Conservation (phyloP, 2,329 filamentous ascomycete genomes). For the Talaromyces verruculosus region DNA sequence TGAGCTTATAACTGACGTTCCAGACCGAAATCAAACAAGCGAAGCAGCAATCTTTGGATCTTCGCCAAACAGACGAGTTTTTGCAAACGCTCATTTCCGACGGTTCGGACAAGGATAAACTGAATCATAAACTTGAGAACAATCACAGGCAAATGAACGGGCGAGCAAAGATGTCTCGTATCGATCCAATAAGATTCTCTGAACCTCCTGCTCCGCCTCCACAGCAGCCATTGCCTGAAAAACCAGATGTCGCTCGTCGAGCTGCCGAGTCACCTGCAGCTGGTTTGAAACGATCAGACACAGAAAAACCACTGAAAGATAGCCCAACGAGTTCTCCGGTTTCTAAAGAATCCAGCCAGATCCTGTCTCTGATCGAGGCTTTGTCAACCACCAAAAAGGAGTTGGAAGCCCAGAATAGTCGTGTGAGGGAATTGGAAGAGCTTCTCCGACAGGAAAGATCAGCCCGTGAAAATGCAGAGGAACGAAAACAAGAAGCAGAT, state of each 20-base stretch:
- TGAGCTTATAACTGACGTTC: conserved; percentile 1
- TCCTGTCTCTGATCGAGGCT: conserved; percentile 80
- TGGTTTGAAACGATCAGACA: conserved; percentile 71
- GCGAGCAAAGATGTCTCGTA: conserved; percentile 53
- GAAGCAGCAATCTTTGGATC: conserved; percentile 80
- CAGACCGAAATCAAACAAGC: conserved; percentile 89
- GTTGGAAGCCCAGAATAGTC: conserved; percentile 75
- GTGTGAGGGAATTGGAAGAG: conserved; percentile 78
- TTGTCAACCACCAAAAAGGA: conserved; percentile 81
- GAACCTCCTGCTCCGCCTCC: conserved; percentile 92
- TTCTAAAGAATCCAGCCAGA: conserved; percentile 65
- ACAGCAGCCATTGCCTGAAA: conserved; percentile 88
- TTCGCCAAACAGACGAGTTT: conserved; percentile 78
- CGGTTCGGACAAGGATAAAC: conserved; percentile 51
- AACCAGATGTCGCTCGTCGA: conserved; percentile 66
- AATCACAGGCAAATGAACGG: conserved; percentile 49
- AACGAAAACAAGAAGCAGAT: conserved; percentile 56
- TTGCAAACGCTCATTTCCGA: conserved; percentile 75
- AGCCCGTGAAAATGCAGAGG: conserved; percentile 81
- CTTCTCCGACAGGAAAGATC: conserved; percentile 75
- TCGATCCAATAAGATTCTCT: conserved; percentile 81
- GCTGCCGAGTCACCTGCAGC: conserved; percentile 44
- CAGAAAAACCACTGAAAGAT: conserved; percentile 66
- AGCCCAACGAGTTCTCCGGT: conserved; percentile 44
- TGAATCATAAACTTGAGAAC: conserved; percentile 42